Evolutionary conservation across 2,329 filamentous ascomycete genomes (phyloP), one percentile per base, ranked within the genome.

Genomic region (Penicillium brasilianum): DNA sequence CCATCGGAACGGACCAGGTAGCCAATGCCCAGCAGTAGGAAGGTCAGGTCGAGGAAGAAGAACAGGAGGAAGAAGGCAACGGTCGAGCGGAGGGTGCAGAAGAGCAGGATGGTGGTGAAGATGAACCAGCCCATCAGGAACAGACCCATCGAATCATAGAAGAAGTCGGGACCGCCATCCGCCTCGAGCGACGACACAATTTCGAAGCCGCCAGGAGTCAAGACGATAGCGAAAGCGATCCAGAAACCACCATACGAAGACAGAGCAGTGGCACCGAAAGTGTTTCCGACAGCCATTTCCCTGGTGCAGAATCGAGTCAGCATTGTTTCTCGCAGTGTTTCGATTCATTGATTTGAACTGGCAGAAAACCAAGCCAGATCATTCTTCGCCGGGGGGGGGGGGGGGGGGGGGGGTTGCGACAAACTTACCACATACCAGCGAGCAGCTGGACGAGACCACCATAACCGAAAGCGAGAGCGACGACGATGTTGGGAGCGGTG

Each of bases 241-340:
- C 91, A 94, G 84, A 94, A 94, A 65, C 90, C 90, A 69, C 91
- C 91, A 72, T 91, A 94, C 0, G 90, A 93, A 10, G 90, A 91
- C 59, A 94, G 80, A 20, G 91, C 90, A 25, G 90, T 93, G 55
- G 90, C 91, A 83, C 90, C 90, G 67, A 94, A 93, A 11, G 91
- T 94, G 83, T 94, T 94, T 59, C 90, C 91, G n/a, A 91, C 84
- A 37, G 90, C 90, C 86, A 94, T 91, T 81, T 94, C 91, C 90
- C 90, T 92, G 34, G 39, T 55, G 32, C 37, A 25, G n/a, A 22
- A 36, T 6, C 48, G 54, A 11, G 36, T 34, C 4, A 16, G 34
- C 20, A 55, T 52, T 37, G 8, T 16, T 16, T 10, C 25, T 28
- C 14, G 39, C 36, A 13, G 34, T 9, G 16, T 22, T 20, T 32